Evolutionary conservation across 2,329 filamentous ascomycete species (phyloP).

Genomic region (Penicillium oxalicum): DNA sequence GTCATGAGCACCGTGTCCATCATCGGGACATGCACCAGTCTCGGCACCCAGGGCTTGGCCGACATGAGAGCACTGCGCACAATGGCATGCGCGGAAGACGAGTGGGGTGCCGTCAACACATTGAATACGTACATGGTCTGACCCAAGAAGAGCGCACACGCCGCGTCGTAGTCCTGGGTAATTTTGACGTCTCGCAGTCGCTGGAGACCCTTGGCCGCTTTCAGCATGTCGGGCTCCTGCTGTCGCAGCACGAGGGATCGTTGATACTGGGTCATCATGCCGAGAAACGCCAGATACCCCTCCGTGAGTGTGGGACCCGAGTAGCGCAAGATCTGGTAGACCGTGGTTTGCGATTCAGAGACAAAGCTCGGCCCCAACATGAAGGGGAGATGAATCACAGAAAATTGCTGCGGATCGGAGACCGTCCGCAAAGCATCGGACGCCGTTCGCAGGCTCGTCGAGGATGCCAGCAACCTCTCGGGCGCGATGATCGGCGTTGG

Average conservation of each 20-base stretch:
- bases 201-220: slow-evolving; percentile 18
- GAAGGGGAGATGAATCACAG: slow-evolving; percentile 19
- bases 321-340: slow-evolving; percentile 15
- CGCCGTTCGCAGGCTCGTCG: slow-evolving; percentile 10
- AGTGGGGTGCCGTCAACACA: slow-evolving; percentile 21
- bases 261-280: slow-evolving; percentile 21
- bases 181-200: slow-evolving; percentile 16
- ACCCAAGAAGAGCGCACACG: slow-evolving; percentile 20
- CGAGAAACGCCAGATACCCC: slow-evolving; percentile 20
- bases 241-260: slow-evolving; percentile 17
- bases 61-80: slow-evolving; percentile 24
- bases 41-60: slow-evolving; percentile 23
- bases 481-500: slow-evolving; percentile 7
- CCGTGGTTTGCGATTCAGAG: slow-evolving; percentile 11
- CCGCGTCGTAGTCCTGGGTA: slow-evolving; percentile 19
- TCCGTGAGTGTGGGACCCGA: slow-evolving; percentile 16
- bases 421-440: slow-evolving; percentile 18
- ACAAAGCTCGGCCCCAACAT: slow-evolving; percentile 16
- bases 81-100: slow-evolving; percentile 21
- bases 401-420: slow-evolving; percentile 16
- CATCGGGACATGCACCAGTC: slow-evolving; percentile 18
- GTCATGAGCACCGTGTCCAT: slow-evolving; percentile 26
- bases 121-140: slow-evolving; percentile 27
- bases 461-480: slow-evolving; percentile 14
- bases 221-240: slow-evolving; percentile 15